phyloP scores from a whole-genome alignment of 2,329 filamentous ascomycete genomes.

The Nothopassalora personata region DNA sequence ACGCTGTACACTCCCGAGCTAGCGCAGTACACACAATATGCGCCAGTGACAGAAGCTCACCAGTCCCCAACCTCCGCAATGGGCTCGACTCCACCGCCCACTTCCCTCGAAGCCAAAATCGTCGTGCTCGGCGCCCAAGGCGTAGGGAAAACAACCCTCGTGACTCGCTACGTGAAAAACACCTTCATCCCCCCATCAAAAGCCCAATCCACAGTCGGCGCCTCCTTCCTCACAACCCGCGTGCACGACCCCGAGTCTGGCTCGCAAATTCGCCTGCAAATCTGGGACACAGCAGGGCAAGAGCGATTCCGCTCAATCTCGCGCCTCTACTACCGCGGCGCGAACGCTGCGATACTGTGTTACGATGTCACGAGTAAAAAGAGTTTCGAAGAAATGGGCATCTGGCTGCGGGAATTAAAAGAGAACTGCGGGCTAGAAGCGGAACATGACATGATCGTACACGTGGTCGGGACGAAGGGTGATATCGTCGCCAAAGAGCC shows the following conservation, averaged over 20 bases:
- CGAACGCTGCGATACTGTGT: constrained; percentile 88
- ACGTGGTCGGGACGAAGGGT: constrained; percentile 91
- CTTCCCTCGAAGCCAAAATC: constrained; percentile 72
- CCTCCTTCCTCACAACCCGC: constrained; percentile 59
- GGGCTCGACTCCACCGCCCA: constrained; percentile 15
- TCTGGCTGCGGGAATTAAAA: constrained; percentile 58
- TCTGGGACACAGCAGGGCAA: constrained; percentile 95
- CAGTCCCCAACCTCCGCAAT: background rate
- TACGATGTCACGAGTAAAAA: constrained; percentile 85
- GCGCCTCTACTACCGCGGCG: constrained; percentile 91
- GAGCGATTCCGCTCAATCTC: constrained; percentile 94
- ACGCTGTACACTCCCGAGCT: background rate
- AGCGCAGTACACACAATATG: background rate
- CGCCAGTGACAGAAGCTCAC: background rate
- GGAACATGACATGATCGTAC: constrained; percentile 67
- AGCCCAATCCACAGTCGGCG: constrained; percentile 46
- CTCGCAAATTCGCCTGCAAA: constrained; percentile 82
- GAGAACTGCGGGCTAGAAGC: constrained; percentile 32
- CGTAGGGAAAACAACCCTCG: constrained; percentile 73
- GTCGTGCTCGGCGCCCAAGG: constrained; percentile 74
- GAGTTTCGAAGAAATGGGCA: constrained; percentile 87
- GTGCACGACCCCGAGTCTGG: constrained; percentile 73
- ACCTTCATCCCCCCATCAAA: constrained; percentile 55
- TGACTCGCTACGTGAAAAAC: constrained; percentile 70
- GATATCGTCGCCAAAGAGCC: constrained; percentile 87